A percentile compares a stretch with the other conserved stretches of the same genome.
These are phyloP conservation scores for Mucuna pruriens DNA, from an alignment of 306 rosid genomes.

Conservation along the genomic window DNA sequence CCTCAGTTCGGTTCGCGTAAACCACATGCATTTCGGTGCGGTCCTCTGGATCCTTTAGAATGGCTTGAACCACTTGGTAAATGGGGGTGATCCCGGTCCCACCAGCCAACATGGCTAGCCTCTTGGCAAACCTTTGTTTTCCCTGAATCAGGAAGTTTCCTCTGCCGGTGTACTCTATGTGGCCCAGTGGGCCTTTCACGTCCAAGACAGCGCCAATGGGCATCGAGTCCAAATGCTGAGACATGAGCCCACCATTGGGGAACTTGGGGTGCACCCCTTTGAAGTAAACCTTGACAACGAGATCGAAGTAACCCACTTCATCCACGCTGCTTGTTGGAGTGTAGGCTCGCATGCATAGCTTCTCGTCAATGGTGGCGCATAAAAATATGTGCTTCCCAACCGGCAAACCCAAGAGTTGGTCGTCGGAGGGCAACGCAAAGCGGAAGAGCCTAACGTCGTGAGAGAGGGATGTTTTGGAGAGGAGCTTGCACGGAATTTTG, in stretches of 20 bases:
- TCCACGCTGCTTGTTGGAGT: conserved; percentile 70
- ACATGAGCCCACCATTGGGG: conserved; percentile 80
- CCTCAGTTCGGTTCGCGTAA: conserved; percentile 78
- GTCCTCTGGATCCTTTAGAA: conserved; percentile 74
- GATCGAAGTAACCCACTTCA: conserved; percentile 70
- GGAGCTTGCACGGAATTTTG: conserved; percentile 70
- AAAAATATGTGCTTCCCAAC: conserved; percentile 83
- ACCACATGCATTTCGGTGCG: conserved; percentile 75
- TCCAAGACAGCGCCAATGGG: conserved; percentile 53
- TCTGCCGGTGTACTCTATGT: conserved; percentile 71
- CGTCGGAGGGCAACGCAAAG: conserved; percentile 65
- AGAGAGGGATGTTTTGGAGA: conserved; percentile 57
- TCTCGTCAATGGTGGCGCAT: conserved; percentile 59
- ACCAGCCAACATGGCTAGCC: conserved; percentile 77
- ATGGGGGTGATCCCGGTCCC: conserved; percentile 91
- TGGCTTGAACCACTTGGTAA: conserved; percentile 78
- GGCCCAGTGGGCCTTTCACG: conserved; percentile 90
- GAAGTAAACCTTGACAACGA: conserved; percentile 76
- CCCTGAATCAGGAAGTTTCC: conserved; percentile 69
- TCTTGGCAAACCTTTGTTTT: conserved; percentile 57
- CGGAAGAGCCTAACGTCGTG: conserved; percentile 71
- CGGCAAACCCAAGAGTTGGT: conserved; percentile 66
- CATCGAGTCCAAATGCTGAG: conserved; percentile 67
- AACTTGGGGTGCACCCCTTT: conserved; percentile 71
- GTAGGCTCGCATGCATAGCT: conserved; percentile 91